These are phyloP conservation scores for Malassezia furfur DNA, from an alignment of 1,284 basidiomycete genomes.

Conservation along the genomic window DNA sequence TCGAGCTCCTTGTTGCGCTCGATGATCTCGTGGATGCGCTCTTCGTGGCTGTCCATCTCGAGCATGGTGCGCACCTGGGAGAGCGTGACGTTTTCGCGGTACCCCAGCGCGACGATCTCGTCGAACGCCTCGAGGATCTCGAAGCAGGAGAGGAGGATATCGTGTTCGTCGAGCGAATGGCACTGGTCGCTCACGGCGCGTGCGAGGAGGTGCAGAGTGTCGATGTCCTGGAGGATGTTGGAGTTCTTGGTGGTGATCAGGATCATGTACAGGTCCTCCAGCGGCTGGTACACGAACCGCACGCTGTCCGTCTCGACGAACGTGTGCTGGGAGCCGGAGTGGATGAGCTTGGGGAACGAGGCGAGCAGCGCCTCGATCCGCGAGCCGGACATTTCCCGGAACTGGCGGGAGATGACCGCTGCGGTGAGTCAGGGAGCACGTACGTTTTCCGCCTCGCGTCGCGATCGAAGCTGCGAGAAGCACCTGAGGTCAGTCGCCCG, in stretches of 20 bases:
- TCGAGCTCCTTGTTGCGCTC: slow-evolving; percentile 98
- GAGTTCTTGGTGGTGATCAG: slow-evolving; percentile 96
- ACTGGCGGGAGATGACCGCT: slow-evolving; percentile 95
- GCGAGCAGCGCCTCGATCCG: slow-evolving; percentile 89
- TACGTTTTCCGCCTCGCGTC: slow-evolving; percentile 83
- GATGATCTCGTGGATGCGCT: slow-evolving; percentile 99
- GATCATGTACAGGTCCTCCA: slow-evolving; percentile 95
- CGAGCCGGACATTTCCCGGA: slow-evolving; percentile 81
- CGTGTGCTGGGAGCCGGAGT: slow-evolving; percentile 92
- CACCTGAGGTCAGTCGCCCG: slow-evolving; percentile 55
- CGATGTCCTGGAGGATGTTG: slow-evolving; percentile 96
- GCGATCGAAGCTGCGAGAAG: slow-evolving; percentile 87
- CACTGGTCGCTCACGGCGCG: slow-evolving; percentile 81
- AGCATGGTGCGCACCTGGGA: slow-evolving; percentile 82
- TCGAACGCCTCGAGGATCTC: slow-evolving; percentile 92
- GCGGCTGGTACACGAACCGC: slow-evolving; percentile 94
- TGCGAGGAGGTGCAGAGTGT: slow-evolving; percentile 85
- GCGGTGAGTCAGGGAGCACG: slow-evolving; percentile 26
- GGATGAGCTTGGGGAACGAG: slow-evolving; percentile 95
- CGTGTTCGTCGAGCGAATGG: slow-evolving; percentile 68
- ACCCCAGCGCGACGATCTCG: slow-evolving; percentile 88
- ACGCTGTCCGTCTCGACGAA: slow-evolving; percentile 54
- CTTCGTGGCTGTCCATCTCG: slow-evolving; percentile 98
- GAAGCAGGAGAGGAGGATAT: slow-evolving; percentile 84
- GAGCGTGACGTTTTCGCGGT: slow-evolving; percentile 83